Evolutionary conservation across 73 alveolate genomes (phyloP).

Genomic region (Paramecium primaurelia): DNA sequence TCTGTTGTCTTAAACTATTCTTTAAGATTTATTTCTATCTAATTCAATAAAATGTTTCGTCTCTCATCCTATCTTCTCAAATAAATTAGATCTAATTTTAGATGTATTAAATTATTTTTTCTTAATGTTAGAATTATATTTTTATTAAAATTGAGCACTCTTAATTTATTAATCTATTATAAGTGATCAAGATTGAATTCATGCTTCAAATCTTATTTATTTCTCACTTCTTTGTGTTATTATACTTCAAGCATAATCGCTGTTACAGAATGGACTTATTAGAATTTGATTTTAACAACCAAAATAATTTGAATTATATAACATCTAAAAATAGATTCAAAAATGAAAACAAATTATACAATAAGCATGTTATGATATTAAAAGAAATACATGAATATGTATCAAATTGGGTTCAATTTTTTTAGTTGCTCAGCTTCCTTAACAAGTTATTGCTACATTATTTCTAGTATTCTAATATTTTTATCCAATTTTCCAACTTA

Average conservation of each 20-base stretch:
- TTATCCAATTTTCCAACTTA: neutral
- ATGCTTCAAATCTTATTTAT: neutral
- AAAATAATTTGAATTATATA: neutral
- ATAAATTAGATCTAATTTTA: neutral
- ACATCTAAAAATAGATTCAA: neutral
- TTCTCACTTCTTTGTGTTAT: neutral
- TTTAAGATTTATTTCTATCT: neutral
- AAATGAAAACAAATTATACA: neutral
- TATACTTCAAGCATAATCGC: neutral
- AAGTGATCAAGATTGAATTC: neutral
- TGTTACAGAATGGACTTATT: neutral
- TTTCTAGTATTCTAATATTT: neutral
- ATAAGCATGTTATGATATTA: neutral
- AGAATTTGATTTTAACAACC: neutral
- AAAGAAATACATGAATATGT: neutral
- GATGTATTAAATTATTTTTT: neutral
- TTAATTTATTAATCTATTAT: neutral
- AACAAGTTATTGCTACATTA: neutral
- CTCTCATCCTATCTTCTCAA: neutral
- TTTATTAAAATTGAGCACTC: neutral
- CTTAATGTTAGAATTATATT: neutral
- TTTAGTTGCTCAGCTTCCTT: slow-evolving; percentile 20
- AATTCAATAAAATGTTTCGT: neutral
- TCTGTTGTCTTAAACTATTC: neutral
- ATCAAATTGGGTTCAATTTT: neutral